phyloP scores from a whole-genome alignment of 805 yeast genomes.

The Zygosaccharomyces bisporus region DNA sequence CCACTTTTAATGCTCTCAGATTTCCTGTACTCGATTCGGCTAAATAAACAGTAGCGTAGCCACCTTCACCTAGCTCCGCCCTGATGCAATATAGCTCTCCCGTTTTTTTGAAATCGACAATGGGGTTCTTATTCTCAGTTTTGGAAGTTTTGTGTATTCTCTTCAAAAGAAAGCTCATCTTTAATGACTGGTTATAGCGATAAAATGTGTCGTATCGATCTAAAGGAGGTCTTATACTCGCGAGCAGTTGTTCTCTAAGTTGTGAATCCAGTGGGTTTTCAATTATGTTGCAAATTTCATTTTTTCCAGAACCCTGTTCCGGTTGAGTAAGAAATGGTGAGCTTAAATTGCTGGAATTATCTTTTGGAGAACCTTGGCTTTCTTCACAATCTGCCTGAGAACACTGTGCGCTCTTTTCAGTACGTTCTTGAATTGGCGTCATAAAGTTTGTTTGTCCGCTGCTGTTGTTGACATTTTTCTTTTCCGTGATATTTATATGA shows the following conservation, averaged over 20 bases:
- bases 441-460: slow-evolving; percentile 20
- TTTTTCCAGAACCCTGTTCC: slow-evolving; percentile 5
- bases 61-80: slow-evolving; percentile 70
- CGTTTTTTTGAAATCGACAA: slow-evolving; percentile 35
- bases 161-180: slow-evolving; percentile 37
- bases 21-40: slow-evolving; percentile 57
- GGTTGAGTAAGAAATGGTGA: slow-evolving; percentile 36
- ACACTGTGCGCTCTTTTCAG: slow-evolving; percentile 14
- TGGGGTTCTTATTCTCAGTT: slow-evolving; percentile 36
- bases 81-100: slow-evolving; percentile 37
- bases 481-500: neutral
- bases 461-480: neutral
- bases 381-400: slow-evolving; percentile 15
- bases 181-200: slow-evolving; percentile 32
- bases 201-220: slow-evolving; percentile 33
- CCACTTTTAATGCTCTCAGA: slow-evolving; percentile 66
- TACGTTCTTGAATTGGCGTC: slow-evolving; percentile 32
- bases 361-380: slow-evolving; percentile 10
- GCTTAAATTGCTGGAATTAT: slow-evolving; percentile 18
- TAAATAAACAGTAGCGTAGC: slow-evolving; percentile 70
- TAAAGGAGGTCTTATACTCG: slow-evolving; percentile 39
- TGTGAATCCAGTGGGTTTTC: slow-evolving; percentile 46
- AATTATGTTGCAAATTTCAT: slow-evolving; percentile 1
- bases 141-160: slow-evolving; percentile 41
- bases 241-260: slow-evolving; percentile 40